These are phyloP conservation scores for Cicer bijugum DNA, from an alignment of 306 rosid genomes.

Conservation along the genomic window DNA sequence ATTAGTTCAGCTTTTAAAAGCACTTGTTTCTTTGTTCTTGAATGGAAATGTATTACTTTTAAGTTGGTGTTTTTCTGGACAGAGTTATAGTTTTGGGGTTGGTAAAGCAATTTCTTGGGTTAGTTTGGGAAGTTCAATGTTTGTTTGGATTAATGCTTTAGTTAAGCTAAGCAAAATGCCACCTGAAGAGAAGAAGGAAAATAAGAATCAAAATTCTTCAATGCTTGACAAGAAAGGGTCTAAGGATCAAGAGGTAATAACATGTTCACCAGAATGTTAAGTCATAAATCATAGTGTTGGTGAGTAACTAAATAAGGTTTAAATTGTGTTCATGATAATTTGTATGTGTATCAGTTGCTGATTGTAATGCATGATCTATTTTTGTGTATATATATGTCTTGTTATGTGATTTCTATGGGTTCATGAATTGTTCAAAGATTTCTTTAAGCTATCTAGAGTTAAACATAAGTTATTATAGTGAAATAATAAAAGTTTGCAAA, in stretches of 20 bases:
- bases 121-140: slow-evolving; percentile 52
- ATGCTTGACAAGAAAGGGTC: slow-evolving; percentile 11
- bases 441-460: slow-evolving; percentile 30
- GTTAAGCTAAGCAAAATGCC: slow-evolving; percentile 32
- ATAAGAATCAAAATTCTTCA: slow-evolving; percentile 22
- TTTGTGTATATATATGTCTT: slow-evolving; percentile 31
- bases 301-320: slow-evolving; percentile 39
- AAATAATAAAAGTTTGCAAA: slow-evolving; percentile 33
- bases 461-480: slow-evolving; percentile 15
- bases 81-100: slow-evolving; percentile 45
- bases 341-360: slow-evolving; percentile 16
- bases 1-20: slow-evolving; percentile 31
- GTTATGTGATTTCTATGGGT: slow-evolving; percentile 22
- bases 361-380: slow-evolving; percentile 36
- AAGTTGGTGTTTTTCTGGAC: slow-evolving; percentile 56
- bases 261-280: slow-evolving; percentile 38
- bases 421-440: slow-evolving; percentile 22
- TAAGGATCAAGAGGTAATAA: slow-evolving; percentile 36
- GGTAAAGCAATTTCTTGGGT: slow-evolving; percentile 54
- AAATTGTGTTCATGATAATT: slow-evolving; percentile 9
- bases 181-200: slow-evolving; percentile 40
- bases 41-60: slow-evolving; percentile 50
- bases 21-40: slow-evolving; percentile 37
- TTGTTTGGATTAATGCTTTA: slow-evolving; percentile 54
- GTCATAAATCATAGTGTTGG: slow-evolving; percentile 14